phyloP scores from a whole-genome alignment of 345 rosid genomes.

The Moricandia moricandioides region DNA sequence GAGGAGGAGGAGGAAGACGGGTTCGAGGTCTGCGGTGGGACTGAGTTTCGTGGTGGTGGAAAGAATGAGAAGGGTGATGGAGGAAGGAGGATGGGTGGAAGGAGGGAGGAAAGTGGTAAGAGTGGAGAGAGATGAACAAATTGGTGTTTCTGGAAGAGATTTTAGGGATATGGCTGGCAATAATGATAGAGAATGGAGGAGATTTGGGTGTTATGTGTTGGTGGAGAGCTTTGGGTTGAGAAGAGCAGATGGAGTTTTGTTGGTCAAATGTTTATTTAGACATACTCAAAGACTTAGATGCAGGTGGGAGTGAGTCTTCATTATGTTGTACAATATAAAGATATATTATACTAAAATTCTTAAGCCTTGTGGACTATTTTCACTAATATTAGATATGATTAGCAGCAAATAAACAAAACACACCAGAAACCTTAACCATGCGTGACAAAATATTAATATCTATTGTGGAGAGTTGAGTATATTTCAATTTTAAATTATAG shows the following conservation, averaged over 20 bases:
- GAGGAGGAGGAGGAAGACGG: slow-evolving; percentile 28
- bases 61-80: slow-evolving; percentile 65
- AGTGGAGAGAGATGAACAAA: slow-evolving; percentile 50
- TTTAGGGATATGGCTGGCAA: slow-evolving; percentile 10
- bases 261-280: slow-evolving; percentile 50
- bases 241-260: slow-evolving; percentile 66
- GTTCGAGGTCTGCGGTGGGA: slow-evolving; percentile 43
- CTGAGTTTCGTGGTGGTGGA: slow-evolving; percentile 59
- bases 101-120: slow-evolving; percentile 49
- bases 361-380: background rate
- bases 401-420: background rate
- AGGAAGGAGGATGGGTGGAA: slow-evolving; percentile 65
- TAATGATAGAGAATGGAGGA: slow-evolving; percentile 45
- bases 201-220: slow-evolving; percentile 57
- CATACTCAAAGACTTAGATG: slow-evolving; percentile 45
- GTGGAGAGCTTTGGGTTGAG: slow-evolving; percentile 71
- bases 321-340: too few species aligned
- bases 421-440: too few species aligned
- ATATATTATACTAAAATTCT: background rate
- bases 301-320: slow-evolving; percentile 20
- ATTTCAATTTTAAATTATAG: too few species aligned
- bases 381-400: background rate
- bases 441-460: too few species aligned
- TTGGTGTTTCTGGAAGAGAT: slow-evolving; percentile 26
- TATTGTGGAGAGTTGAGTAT: too few species aligned